These are phyloP conservation scores for Geosiphon pyriformis DNA, from an alignment of 192 early-diverging fungal genomes.

Conservation along the genomic window DNA sequence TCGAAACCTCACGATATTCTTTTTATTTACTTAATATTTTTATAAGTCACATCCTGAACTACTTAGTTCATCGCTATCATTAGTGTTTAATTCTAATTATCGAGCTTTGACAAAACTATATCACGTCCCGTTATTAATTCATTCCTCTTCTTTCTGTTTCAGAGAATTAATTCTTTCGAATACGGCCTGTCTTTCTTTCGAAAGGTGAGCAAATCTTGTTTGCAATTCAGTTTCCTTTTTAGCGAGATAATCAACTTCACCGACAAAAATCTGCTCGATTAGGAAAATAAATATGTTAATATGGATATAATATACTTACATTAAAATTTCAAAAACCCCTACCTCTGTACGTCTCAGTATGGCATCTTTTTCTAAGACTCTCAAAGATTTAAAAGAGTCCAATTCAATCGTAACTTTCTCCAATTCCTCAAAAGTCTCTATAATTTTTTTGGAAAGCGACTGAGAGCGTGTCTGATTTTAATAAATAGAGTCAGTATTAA, in stretches of 20 bases:
- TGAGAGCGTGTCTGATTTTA: slow-evolving; percentile 50
- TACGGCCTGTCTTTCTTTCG: slow-evolving; percentile 32
- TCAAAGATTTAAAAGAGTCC: slow-evolving; percentile 53
- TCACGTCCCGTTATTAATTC: too few species aligned
- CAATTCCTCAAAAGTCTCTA: slow-evolving; percentile 50
- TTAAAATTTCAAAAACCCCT: slow-evolving; percentile 21
- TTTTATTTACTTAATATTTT: too few species aligned
- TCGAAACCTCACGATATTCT: too few species aligned
- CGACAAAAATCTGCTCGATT: background rate
- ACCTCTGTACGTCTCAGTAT: slow-evolving; percentile 52
- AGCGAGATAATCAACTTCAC: slow-evolving; percentile 39
- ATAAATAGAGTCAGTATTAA: background rate
- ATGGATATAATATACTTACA: background rate
- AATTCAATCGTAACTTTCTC: slow-evolving; percentile 55
- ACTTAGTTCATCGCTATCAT: too few species aligned
- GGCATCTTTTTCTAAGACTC: slow-evolving; percentile 51
- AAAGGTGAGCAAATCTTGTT: slow-evolving; percentile 33
- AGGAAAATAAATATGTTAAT: background rate
- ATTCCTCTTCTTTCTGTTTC: slow-evolving; percentile 45
- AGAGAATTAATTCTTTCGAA: slow-evolving; percentile 47
- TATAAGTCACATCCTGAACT: too few species aligned
- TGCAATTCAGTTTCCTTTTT: slow-evolving; percentile 37
- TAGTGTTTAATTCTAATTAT: too few species aligned
- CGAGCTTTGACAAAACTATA: too few species aligned
- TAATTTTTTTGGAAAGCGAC: slow-evolving; percentile 56